Percentiles rank a stretch among this genome's conserved stretches.
phyloP scores from a whole-genome alignment of 1,284 basidiomycete species.

The Agroathelia rolfsii region DNA sequence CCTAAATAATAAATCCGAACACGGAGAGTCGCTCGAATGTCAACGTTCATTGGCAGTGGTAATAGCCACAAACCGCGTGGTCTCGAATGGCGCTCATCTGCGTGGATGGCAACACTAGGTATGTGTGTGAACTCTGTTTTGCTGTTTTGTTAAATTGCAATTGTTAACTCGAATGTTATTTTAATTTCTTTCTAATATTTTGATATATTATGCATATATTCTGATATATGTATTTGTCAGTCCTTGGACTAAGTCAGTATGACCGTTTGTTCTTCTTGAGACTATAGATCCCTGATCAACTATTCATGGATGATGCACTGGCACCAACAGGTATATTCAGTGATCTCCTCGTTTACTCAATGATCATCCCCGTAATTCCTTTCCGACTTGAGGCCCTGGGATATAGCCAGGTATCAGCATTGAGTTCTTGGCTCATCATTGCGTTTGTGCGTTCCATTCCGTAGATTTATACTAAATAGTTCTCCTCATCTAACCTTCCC shows the following conservation, averaged over 20 bases:
- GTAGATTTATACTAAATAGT: background rate
- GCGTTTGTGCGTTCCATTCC: constrained; percentile 36
- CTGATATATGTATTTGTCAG: constrained; percentile 12
- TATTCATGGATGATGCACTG: constrained; percentile 1
- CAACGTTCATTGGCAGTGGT: too few species aligned
- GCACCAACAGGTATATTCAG: constrained; percentile 42
- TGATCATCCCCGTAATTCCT: constrained; percentile 68
- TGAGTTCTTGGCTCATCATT: constrained; percentile 63
- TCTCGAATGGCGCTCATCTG: constrained; percentile 21
- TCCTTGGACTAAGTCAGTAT: constrained; percentile 26
- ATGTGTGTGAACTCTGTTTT: constrained; percentile 2
- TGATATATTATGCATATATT: background rate
- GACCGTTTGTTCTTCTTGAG: background rate
- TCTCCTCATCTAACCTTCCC: too few species aligned
- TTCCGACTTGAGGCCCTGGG: constrained; percentile 55
- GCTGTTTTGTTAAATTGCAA: constrained; percentile 3
- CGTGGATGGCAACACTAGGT: constrained; percentile 20
- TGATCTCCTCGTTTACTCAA: constrained; percentile 58
- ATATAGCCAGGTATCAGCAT: constrained; percentile 41
- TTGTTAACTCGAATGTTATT: too few species aligned
- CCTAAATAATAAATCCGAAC: too few species aligned
- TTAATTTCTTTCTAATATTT: too few species aligned
- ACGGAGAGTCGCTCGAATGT: too few species aligned
- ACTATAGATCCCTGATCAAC: background rate
- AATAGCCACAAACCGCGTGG: too few species aligned